phyloP scores from a whole-genome alignment of 345 rosid species.

The Heritiera fomes region DNA sequence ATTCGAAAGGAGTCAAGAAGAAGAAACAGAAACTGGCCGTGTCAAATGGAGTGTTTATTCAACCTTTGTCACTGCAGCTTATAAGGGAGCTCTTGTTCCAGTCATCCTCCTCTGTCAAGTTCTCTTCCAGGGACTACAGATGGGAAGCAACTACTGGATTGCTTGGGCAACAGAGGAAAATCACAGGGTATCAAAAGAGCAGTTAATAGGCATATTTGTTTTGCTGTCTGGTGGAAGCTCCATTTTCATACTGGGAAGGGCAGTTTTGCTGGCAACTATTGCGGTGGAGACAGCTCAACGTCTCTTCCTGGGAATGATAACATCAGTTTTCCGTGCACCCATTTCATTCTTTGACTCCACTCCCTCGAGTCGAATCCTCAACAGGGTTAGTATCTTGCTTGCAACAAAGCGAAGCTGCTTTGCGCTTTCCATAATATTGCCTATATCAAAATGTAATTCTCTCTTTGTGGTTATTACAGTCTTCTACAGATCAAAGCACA shows the following conservation, averaged over 20 bases:
- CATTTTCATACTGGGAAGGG: slow-evolving; percentile 63
- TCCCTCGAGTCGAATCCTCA: slow-evolving; percentile 67
- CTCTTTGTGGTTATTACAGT: slow-evolving; percentile 37
- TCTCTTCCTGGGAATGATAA: slow-evolving; percentile 59
- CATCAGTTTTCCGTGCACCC: slow-evolving; percentile 60
- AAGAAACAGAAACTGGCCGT: slow-evolving; percentile 56
- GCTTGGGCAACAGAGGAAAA: slow-evolving; percentile 63
- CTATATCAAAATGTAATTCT: background rate
- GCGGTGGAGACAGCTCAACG: slow-evolving; percentile 62
- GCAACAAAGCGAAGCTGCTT: background rate
- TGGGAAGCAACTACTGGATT: slow-evolving; percentile 76
- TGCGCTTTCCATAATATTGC: background rate
- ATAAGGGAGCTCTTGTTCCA: slow-evolving; percentile 52
- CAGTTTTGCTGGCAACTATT: slow-evolving; percentile 56
- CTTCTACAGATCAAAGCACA: slow-evolving; percentile 73
- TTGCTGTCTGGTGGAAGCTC: slow-evolving; percentile 68
- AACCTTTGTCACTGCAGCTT: slow-evolving; percentile 49
- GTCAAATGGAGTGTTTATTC: slow-evolving; percentile 71
- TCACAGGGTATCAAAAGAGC: slow-evolving; percentile 30
- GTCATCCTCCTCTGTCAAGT: slow-evolving; percentile 51
- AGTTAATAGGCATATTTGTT: slow-evolving; percentile 51
- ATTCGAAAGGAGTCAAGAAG: slow-evolving; percentile 35
- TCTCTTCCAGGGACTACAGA: slow-evolving; percentile 66
- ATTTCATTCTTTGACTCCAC: slow-evolving; percentile 70
- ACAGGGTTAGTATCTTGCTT: slow-evolving; percentile 46